Conservation (phyloP, 176 grass and related monocot genomes). For the Leersia perrieri region DNA sequence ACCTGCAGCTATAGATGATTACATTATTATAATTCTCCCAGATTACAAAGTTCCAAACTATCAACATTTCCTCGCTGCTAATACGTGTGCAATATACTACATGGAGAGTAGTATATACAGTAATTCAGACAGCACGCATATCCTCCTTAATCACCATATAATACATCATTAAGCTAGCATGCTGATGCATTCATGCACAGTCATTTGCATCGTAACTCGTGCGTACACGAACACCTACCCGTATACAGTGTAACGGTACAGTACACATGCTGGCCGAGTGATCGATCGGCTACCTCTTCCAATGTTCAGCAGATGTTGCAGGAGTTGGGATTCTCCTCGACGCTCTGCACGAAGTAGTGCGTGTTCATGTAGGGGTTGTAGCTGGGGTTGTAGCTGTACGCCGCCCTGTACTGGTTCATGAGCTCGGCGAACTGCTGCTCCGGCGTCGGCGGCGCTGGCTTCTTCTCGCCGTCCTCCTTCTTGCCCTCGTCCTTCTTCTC, state of each 20-base stretch:
- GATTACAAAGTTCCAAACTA: conserved; percentile 15
- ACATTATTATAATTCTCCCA: conserved; percentile 22
- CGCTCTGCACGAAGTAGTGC: conserved; percentile 65
- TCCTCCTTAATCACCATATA: no score
- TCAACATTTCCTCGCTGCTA: background rate
- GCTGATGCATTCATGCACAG: background rate
- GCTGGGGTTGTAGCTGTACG: conserved; percentile 36
- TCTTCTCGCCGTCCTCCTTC: conserved; percentile 39
- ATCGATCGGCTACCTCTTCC: background rate
- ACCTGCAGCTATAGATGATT: background rate
- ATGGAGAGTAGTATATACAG: background rate
- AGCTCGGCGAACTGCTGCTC: conserved; percentile 51
- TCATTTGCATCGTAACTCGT: background rate
- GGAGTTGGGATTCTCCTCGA: conserved; percentile 90
- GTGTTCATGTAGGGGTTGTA: conserved; percentile 27
- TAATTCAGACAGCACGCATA: no score
- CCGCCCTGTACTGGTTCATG: conserved; percentile 47
- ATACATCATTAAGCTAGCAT: no score
- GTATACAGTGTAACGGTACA: no score
- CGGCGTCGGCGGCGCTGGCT: conserved; percentile 5
- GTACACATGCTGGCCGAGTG: background rate
- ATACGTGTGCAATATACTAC: background rate
- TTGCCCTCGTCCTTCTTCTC: conserved; percentile 13
- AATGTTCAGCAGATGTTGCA: conserved; percentile 56
- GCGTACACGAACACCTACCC: background rate